A percentile compares a stretch with the other conserved stretches of the same genome.
Evolutionary conservation across 2,329 filamentous ascomycete species (phyloP).

Genomic region (Shiraia bambusicola): DNA sequence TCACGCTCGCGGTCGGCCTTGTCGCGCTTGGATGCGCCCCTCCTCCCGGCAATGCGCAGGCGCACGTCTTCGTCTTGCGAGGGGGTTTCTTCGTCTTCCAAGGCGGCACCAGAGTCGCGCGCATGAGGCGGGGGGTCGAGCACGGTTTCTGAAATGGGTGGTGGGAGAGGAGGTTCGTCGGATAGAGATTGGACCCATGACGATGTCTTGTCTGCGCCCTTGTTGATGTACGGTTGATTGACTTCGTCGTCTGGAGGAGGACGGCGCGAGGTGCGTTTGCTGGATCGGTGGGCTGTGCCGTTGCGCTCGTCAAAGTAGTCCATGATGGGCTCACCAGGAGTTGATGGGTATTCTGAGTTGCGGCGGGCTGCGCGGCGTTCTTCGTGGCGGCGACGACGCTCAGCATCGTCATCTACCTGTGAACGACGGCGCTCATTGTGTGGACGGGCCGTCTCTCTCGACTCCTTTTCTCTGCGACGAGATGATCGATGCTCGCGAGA

Average conservation of each 20-base stretch:
- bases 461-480: conserved; percentile 38
- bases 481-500: conserved; percentile 40
- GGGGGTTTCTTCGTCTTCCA: conserved; percentile 38
- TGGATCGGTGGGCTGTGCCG: conserved; percentile 14
- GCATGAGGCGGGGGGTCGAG: conserved; percentile 43
- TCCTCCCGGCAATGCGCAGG: conserved; percentile 36
- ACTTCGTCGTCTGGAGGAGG: conserved; percentile 29
- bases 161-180: conserved; percentile 50
- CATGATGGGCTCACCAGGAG: conserved; percentile 41
- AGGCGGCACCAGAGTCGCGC: conserved; percentile 13
- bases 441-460: conserved; percentile 31
- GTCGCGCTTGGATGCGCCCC: conserved; percentile 28
- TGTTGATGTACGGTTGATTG: conserved; percentile 39
- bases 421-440: conserved; percentile 38
- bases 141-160: conserved; percentile 50
- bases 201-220: conserved; percentile 51
- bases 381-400: conserved; percentile 46
- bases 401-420: conserved; percentile 41
- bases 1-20: conserved; percentile 36
- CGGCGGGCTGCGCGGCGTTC: conserved; percentile 46
- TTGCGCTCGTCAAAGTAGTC: conserved; percentile 52
- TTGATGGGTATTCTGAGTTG: conserved; percentile 36
- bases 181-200: conserved; percentile 53
- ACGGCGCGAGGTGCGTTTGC: conserved; percentile 31
- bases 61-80: conserved; percentile 45